phyloP scores from a whole-genome alignment of 768 basidiomycete genomes.

The Clitopilus hobsonii region DNA sequence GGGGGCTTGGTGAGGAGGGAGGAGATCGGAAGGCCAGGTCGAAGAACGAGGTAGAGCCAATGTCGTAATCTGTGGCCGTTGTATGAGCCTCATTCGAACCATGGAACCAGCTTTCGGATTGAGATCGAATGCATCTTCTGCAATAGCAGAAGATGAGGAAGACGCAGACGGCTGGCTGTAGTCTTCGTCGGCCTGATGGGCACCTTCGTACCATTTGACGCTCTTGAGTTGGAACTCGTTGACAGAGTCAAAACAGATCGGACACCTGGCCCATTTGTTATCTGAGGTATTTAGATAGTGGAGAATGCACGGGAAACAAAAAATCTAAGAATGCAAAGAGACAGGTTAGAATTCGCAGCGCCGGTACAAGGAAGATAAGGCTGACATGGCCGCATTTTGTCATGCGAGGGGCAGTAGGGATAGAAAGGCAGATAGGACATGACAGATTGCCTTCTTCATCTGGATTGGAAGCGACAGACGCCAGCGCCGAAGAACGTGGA shows the following conservation, averaged over 20 bases:
- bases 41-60: slow-evolving; percentile 87
- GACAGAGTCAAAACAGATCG: slow-evolving; percentile 94
- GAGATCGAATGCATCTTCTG: slow-evolving; percentile 28
- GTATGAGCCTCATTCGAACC: slow-evolving; percentile 84
- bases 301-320: slow-evolving; percentile 91
- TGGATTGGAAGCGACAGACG: slow-evolving; percentile 50
- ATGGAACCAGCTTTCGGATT: slow-evolving; percentile 50
- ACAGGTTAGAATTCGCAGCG: slow-evolving; percentile 9
- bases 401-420: slow-evolving; percentile 87
- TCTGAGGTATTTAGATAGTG: slow-evolving; percentile 85
- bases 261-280: slow-evolving; percentile 89
- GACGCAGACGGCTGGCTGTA: slow-evolving; percentile 28
- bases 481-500: slow-evolving; percentile 74
- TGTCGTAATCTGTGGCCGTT: slow-evolving; percentile 91
- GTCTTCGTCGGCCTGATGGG: slow-evolving; percentile 26
- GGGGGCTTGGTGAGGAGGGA: slow-evolving; percentile 89
- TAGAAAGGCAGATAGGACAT: slow-evolving; percentile 94
- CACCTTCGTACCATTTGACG: slow-evolving; percentile 84
- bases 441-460: slow-evolving; percentile 61
- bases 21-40: slow-evolving; percentile 92
- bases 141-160: slow-evolving; percentile 40
- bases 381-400: slow-evolving; percentile 97
- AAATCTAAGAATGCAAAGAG: slow-evolving; percentile 51
- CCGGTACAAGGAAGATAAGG: slow-evolving; percentile 17
- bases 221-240: slow-evolving; percentile 87